Evolutionary conservation across 345 rosid genomes (phyloP).

Genomic region (Rhizophora mangle): DNA sequence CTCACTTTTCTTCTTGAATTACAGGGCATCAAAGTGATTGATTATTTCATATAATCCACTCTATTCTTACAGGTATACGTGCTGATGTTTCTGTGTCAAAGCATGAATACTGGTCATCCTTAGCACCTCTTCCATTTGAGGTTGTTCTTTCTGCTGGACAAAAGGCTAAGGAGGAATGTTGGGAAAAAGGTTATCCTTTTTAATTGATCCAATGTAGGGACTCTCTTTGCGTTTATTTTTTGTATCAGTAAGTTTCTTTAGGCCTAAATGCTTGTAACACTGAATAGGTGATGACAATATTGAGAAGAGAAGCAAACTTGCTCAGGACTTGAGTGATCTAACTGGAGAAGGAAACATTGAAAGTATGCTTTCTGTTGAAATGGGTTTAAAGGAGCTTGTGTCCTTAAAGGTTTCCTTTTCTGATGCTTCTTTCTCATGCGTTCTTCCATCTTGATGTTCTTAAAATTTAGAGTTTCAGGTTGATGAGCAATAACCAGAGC

Average conservation of each 20-base stretch:
- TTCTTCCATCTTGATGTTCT: neutral
- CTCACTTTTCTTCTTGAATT: slow-evolving; percentile 10
- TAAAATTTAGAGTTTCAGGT: neutral
- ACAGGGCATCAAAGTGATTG: neutral
- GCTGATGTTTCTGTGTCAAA: slow-evolving; percentile 80
- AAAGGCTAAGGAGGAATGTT: slow-evolving; percentile 76
- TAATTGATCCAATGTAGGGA: slow-evolving; percentile 6
- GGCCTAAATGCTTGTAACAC: slow-evolving; percentile 1
- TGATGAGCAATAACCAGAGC: neutral
- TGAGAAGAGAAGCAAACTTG: slow-evolving; percentile 41
- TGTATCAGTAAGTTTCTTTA: neutral
- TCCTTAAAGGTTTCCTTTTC: slow-evolving; percentile 67
- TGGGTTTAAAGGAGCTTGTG: slow-evolving; percentile 91
- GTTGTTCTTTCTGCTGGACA: slow-evolving; percentile 74
- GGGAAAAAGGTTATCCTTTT: slow-evolving; percentile 61
- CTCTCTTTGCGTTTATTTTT: neutral
- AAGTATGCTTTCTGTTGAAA: slow-evolving; percentile 95
- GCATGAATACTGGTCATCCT: slow-evolving; percentile 89
- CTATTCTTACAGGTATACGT: slow-evolving; percentile 58
- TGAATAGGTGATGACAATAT: slow-evolving; percentile 21
- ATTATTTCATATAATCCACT: slow-evolving; percentile 14
- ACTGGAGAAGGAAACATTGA: slow-evolving; percentile 98
- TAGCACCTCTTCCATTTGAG: slow-evolving; percentile 97
- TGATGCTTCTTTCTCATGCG: neutral
- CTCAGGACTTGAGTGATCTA: slow-evolving; percentile 58